Conservation (phyloP, 1,284 basidiomycete genomes). For the Schizopora paradoxa region DNA sequence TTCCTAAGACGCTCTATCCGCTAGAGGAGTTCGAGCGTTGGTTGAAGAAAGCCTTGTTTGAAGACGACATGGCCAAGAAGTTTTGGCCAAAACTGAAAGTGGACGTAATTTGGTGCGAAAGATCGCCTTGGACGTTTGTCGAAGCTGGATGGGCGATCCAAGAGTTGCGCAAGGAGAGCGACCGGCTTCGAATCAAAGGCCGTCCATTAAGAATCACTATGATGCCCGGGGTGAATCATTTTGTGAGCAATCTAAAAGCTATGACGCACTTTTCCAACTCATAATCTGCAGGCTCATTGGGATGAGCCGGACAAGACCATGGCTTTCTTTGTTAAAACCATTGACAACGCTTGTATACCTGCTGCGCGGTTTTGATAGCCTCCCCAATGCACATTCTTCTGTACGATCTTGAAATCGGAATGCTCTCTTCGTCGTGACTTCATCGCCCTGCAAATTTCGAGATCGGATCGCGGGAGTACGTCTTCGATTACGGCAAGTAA, state of each 20-base stretch:
- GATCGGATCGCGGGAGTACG: too few relatives aligned
- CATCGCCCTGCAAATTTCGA: too few relatives aligned
- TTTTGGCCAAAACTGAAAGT: constrained; percentile 13
- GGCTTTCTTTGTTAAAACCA: too few relatives aligned
- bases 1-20: neutral
- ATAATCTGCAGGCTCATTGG: too few relatives aligned
- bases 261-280: too few relatives aligned
- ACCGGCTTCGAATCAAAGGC: constrained; percentile 7
- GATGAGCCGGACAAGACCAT: too few relatives aligned
- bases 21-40: constrained; percentile 10
- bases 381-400: too few relatives aligned
- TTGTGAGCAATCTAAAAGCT: constrained; percentile 16
- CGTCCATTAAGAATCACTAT: constrained; percentile 13
- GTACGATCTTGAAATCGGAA: too few relatives aligned
- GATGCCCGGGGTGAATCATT: constrained; percentile 19
- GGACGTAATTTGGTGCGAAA: constrained; percentile 16
- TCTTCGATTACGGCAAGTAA: too few relatives aligned
- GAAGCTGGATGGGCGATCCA: constrained; percentile 17
- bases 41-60: constrained; percentile 15
- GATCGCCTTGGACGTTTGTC: constrained; percentile 12
- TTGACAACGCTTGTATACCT: too few relatives aligned
- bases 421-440: too few relatives aligned
- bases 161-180: constrained; percentile 4
- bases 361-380: too few relatives aligned
- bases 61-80: constrained; percentile 8